Evolutionary conservation across 1,284 basidiomycete genomes (phyloP), one percentile per base, ranked within the genome.

Genomic region (Cutaneotrichosporon mucoides): DNA sequence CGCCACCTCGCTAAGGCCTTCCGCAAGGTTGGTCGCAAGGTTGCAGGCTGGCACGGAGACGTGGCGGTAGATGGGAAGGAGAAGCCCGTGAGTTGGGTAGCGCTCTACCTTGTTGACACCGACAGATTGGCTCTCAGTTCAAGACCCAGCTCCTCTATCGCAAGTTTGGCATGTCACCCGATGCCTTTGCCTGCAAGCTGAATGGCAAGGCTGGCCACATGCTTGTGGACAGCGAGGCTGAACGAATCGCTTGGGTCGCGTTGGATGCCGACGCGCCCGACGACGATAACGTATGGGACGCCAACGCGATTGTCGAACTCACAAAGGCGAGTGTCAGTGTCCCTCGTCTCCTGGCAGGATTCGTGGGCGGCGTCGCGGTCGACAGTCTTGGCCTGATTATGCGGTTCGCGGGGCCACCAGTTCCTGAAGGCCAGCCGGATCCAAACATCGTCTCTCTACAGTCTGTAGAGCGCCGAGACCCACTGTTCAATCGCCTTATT

Each of bases 401-500:
- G 35, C 65, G 52, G 12, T 51, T 59, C 16, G 58, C 48, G 6
- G 45, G 45, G 3, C 34, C 40, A 16, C 47, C 52, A 12, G 46
- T 34, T 6, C 7, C 45, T 6, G 12, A 46, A 2, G 37, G 48
- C 2, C n/a, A 38, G 37, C 4, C 5, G 4, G 15, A 50, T 6
- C 37, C 48, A 4, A 46, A 34, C 33, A 34, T 46, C 12, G 45
- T 46, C 60, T 62, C 71, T 46, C 78, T 81, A 59, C 73, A 67
- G 40, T 63, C 75, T 46, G 76, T 80, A 5, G 73, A 71, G 2
- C 68, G 79, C 54, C 62, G 80, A 43, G 79, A 81, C 60, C 72
- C 77, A 61, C 62, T 81, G 60, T 80, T 81, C 56, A 70, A 75
- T 11, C 66, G 79, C 15, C 60, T 80, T 57, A 59, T 81, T 52